phyloP scores from a whole-genome alignment of 2,329 filamentous ascomycete genomes.

The Fusarium transvaalense region DNA sequence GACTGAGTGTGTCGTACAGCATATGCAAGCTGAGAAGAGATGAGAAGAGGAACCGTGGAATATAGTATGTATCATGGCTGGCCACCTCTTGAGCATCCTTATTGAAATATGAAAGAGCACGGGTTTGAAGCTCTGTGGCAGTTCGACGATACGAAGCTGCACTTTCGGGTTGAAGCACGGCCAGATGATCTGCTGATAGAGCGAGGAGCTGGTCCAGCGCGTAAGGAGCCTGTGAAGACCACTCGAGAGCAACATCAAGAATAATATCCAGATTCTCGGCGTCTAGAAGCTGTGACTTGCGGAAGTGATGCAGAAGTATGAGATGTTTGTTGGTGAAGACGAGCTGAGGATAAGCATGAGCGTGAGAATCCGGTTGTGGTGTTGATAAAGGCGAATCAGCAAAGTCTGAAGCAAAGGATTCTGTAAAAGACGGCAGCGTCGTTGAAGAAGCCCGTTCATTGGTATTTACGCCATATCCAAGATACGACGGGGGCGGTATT shows the following conservation, averaged over 20 bases:
- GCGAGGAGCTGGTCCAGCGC: conserved; percentile 63
- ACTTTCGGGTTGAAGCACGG: conserved; percentile 39
- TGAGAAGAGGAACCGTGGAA: conserved; percentile 61
- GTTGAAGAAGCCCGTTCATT: conserved; percentile 31
- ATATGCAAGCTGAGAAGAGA: conserved; percentile 60
- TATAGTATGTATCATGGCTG: conserved; percentile 45
- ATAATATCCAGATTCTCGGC: conserved; percentile 42
- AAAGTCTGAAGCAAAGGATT: conserved; percentile 30
- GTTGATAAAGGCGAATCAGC: conserved; percentile 31
- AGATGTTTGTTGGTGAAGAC: conserved; percentile 56
- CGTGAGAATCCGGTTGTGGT: conserved; percentile 6
- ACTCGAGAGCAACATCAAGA: conserved; percentile 51
- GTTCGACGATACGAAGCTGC: conserved; percentile 47
- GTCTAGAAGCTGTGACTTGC: conserved; percentile 45
- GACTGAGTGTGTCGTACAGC: conserved; percentile 60
- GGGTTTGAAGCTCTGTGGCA: conserved; percentile 60
- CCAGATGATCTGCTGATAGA: conserved; percentile 58
- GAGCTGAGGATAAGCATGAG: conserved; percentile 23
- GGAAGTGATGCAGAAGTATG: conserved; percentile 56
- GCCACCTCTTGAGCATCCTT: conserved; percentile 48
- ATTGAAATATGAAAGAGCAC: conserved; percentile 57
- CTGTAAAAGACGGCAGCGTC: conserved; percentile 42
- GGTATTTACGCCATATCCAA: conserved; percentile 3
- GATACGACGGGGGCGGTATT: conserved; percentile 34
- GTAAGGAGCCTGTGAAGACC: conserved; percentile 56